These are phyloP conservation scores for Clonostachys byssicola DNA, from an alignment of 2,329 filamentous ascomycete species.

Conservation along the genomic window DNA sequence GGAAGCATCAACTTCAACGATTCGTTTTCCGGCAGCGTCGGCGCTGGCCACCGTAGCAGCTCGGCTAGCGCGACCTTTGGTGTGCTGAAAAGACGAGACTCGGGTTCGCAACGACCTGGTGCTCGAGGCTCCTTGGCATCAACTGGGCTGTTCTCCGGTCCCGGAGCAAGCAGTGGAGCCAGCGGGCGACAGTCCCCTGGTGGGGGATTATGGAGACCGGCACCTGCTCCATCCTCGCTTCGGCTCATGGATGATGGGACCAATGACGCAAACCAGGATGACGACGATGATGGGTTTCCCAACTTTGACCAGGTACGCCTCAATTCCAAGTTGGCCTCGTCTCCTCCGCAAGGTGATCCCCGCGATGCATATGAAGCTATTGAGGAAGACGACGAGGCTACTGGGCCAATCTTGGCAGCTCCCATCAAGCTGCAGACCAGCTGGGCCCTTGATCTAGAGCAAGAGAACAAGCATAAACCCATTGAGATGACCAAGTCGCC, in stretches of 20 bases:
- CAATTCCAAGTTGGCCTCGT: not conserved
- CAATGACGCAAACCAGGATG: slow-evolving; percentile 23
- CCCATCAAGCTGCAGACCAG: slow-evolving; percentile 28
- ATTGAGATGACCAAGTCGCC: slow-evolving; percentile 7
- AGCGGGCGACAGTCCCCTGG: not conserved
- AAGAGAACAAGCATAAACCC: slow-evolving; percentile 5
- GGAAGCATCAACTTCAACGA: slow-evolving; percentile 27
- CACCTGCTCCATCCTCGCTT: slow-evolving; percentile 28
- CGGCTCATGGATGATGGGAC: slow-evolving; percentile 40
- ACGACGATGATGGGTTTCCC: slow-evolving; percentile 45
- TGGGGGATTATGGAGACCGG: slow-evolving; percentile 21
- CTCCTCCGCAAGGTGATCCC: not conserved
- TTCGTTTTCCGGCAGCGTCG: slow-evolving; percentile 19
- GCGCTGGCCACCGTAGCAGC: slow-evolving; percentile 29
- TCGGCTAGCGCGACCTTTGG: slow-evolving; percentile 34
- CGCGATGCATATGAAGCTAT: not conserved
- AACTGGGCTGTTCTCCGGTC: slow-evolving; percentile 1
- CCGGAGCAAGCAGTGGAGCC: slow-evolving; percentile 1
- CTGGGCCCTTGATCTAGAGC: slow-evolving; percentile 11
- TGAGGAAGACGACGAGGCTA: not conserved
- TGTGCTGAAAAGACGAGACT: slow-evolving; percentile 19
- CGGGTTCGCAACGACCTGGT: slow-evolving; percentile 12
- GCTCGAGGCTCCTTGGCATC: slow-evolving; percentile 2
- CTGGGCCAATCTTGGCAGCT: slow-evolving; percentile 20
- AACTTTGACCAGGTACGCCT: slow-evolving; percentile 42